Evolutionary conservation across 345 rosid species (phyloP).

Genomic region (Triadica sebifera): DNA sequence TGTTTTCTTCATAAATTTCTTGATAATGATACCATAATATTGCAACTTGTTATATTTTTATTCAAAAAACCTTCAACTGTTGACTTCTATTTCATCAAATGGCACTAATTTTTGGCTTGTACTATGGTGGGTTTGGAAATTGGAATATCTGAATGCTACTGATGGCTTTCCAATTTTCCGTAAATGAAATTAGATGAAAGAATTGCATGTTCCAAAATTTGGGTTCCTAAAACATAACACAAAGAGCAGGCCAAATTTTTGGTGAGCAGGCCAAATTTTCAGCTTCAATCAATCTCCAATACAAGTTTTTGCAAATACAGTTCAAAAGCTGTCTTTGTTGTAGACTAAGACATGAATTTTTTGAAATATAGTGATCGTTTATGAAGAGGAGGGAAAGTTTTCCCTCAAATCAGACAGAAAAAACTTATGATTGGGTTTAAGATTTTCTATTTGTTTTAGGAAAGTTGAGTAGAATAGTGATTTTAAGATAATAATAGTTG

Average conservation of each 20-base stretch:
- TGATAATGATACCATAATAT: not conserved
- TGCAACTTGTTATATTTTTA: not conserved
- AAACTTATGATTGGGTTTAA: too few species aligned
- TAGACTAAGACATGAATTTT: too few species aligned
- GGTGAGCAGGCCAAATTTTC: not conserved
- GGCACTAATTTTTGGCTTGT: not conserved
- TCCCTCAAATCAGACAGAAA: too few species aligned
- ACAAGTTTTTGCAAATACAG: too few species aligned
- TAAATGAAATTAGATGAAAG: not conserved
- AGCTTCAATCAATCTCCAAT: not conserved
- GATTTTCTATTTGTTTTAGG: too few species aligned
- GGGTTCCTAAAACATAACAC: not conserved
- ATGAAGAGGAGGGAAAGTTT: too few species aligned
- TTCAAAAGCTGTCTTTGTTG: too few species aligned
- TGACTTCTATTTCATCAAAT: not conserved
- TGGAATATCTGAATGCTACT: not conserved
- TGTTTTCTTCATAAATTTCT: not conserved
- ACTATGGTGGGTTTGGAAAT: not conserved
- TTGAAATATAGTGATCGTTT: too few species aligned
- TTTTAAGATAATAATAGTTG: too few species aligned
- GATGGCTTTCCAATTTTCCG: not conserved
- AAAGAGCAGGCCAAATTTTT: not conserved
- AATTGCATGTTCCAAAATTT: not conserved
- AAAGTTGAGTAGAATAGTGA: not conserved
- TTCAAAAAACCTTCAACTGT: not conserved